Percentiles rank a stretch among this genome's conserved stretches.
These are phyloP conservation scores for Debaryomyces udenii DNA, from an alignment of 1,139 yeast genomes.

Conservation along the genomic window DNA sequence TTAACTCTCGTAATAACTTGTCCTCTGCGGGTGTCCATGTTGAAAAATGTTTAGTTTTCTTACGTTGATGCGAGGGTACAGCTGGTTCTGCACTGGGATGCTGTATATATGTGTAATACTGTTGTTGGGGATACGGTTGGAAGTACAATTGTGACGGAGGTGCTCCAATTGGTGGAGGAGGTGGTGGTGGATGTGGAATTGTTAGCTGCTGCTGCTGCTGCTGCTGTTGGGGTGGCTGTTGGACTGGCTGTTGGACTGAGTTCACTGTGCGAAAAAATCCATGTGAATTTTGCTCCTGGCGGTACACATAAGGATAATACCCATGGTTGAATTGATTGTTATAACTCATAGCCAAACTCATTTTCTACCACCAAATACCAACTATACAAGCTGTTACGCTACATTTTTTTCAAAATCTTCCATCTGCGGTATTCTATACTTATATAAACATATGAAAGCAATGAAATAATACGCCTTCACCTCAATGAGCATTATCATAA, in stretches of 20 bases:
- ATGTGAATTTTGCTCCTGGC: conserved; percentile 5
- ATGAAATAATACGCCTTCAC: conserved; percentile 4
- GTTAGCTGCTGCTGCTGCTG: background rate
- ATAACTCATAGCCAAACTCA: conserved; percentile 8
- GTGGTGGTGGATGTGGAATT: conserved; percentile 9
- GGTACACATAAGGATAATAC: conserved; percentile 3
- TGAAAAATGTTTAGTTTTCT: conserved; percentile 26
- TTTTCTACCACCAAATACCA: conserved; percentile 1
- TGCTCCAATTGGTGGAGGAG: conserved; percentile 7
- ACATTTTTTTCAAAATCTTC: no score
- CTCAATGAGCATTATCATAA: conserved; percentile 7
- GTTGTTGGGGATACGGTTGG: conserved; percentile 7
- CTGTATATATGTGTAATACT: conserved; percentile 8
- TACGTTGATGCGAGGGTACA: conserved; percentile 1
- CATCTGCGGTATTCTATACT: no score
- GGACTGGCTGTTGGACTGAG: conserved; percentile 2
- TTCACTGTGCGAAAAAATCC: conserved; percentile 5
- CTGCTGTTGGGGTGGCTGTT: conserved; percentile 1
- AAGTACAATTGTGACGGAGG: conserved; percentile 5
- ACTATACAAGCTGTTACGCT: no score
- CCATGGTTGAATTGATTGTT: conserved; percentile 4
- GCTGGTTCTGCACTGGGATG: conserved; percentile 1
- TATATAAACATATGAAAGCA: conserved; percentile 3
- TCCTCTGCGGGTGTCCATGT: conserved; percentile 47
- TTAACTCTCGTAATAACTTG: conserved; percentile 38